phyloP scores from a whole-genome alignment of 495 filamentous ascomycete species.

The Neurospora sp. region DNA sequence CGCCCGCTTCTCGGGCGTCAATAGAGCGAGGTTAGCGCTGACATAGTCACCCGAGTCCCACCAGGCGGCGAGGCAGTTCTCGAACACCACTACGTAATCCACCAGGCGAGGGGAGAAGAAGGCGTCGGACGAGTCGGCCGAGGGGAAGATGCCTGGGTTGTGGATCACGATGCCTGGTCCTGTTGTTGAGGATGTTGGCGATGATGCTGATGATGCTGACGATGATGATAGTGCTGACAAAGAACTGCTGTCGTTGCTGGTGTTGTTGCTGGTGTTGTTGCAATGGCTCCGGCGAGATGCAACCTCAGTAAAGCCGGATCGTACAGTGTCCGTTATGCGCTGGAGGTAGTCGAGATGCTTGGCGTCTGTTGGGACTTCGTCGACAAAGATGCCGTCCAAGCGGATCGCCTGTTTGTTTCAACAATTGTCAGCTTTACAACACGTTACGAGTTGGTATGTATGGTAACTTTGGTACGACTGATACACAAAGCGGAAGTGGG shows the following conservation, averaged over 20 bases:
- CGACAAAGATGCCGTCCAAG: conserved; percentile 16
- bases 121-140: conserved; percentile 10
- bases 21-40: conserved; percentile 2
- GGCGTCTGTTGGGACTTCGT: conserved; percentile 8
- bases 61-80: conserved; percentile 15
- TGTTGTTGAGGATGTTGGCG: neutral
- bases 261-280: neutral
- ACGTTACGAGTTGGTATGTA: neutral
- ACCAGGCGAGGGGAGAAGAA: conserved; percentile 11
- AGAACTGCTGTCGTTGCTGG: neutral
- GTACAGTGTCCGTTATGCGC: neutral
- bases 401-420: neutral
- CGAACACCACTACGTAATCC: conserved; percentile 20
- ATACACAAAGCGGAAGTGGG: conserved; percentile 6
- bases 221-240: neutral
- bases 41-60: conserved; percentile 13
- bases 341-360: conserved; percentile 10
- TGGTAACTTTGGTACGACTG: conserved; percentile 3
- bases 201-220: neutral
- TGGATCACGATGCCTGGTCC: conserved; percentile 6
- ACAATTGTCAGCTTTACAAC: neutral
- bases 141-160: conserved; percentile 21
- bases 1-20: conserved; percentile 4
- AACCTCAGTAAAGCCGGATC: neutral
- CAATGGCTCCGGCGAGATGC: neutral